Base-by-base conservation (phyloP, 2,329 filamentous ascomycete species). In the Intubia oerlemansii region DNA sequence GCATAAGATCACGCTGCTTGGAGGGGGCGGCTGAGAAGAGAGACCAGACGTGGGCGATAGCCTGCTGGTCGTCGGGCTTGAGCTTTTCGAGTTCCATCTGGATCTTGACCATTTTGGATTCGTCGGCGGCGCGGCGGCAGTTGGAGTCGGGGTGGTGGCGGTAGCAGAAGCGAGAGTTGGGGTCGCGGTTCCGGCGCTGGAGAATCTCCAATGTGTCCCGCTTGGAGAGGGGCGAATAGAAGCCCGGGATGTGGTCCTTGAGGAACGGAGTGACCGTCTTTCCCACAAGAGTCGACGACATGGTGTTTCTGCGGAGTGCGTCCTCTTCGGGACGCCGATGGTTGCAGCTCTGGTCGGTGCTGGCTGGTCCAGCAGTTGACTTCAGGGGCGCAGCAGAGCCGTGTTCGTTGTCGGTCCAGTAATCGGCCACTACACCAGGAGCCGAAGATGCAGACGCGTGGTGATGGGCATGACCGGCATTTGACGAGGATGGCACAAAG, bases 21-120 rank as follows among this genome's bases (percentile, higher is more conserved):
- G 81, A 66, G 0, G 88, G 88, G 1, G 88, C 84, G 22, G 88
- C 88, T 1, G 85, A 95, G 56, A 98, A 98, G 27, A 95, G 62
- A 0, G 85, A 91, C 88, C 88, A 98, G 32, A 95, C 84, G 44
- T 93, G 85, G 19, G 84, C 81, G 42, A 98, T 93, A 44, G 79
- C 84, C 52, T 93, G 81, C 51, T 92, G 82, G 47, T 98, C 88
- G 38, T 67, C 71, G 36, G 76, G 66, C 5, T 82, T 75, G 19
- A 93, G 64, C 26, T 66, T 71, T 41, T 85, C 77, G 29, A 95
- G 67, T 49, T 88, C 77, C 73, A 84, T 36, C 48, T 98, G 88
- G 36, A 98, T 66, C 46, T 84, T 74, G 41, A 85, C 80, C 88
- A 98, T 98, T 37, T 88, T 88, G 26, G 76, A 75, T 53, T 95